Evolutionary conservation across 176 grass and related monocot genomes (phyloP).

Genomic region (Oryza nivara): DNA sequence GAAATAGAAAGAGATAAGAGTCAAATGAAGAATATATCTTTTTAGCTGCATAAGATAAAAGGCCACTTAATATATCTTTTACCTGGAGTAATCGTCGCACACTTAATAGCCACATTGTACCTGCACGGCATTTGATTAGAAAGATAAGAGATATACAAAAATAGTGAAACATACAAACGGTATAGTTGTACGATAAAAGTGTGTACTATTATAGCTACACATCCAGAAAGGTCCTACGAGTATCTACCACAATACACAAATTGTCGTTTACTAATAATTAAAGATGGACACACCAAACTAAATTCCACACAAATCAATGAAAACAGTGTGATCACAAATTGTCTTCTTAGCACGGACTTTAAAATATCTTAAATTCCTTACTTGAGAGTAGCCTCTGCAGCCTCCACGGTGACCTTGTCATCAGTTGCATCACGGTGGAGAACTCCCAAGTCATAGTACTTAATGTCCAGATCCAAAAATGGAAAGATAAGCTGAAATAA

Average conservation of each 20-base stretch:
- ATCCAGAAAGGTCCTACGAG: neutral
- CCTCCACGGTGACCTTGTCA: conserved; percentile 95
- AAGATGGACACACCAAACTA: conserved; percentile 7
- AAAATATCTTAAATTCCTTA: conserved; percentile 46
- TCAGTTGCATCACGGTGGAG: conserved; percentile 85
- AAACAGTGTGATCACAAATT: conserved; percentile 5
- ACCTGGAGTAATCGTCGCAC: conserved; percentile 98
- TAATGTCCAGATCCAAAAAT: conserved; percentile 92
- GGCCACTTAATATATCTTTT: conserved; percentile 18
- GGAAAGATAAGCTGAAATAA: conserved; percentile 87
- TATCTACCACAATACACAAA: neutral
- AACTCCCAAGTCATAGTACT: conserved; percentile 93
- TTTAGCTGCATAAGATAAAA: conserved; percentile 46
- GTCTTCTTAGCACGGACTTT: neutral
- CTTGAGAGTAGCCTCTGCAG: conserved; percentile 96
- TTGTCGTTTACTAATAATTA: neutral
- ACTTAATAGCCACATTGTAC: conserved; percentile 99
- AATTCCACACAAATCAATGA: neutral
- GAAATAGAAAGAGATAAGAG: conserved; percentile 36
- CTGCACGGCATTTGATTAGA: conserved; percentile 52
- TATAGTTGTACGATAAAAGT: conserved; percentile 2
- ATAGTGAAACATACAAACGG: neutral
- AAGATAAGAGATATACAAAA: conserved; percentile 17
- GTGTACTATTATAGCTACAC: neutral
- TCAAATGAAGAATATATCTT: conserved; percentile 28